Base-by-base conservation (phyloP, 2,329 filamentous ascomycete genomes). In the Helminthosporium solani region DNA sequence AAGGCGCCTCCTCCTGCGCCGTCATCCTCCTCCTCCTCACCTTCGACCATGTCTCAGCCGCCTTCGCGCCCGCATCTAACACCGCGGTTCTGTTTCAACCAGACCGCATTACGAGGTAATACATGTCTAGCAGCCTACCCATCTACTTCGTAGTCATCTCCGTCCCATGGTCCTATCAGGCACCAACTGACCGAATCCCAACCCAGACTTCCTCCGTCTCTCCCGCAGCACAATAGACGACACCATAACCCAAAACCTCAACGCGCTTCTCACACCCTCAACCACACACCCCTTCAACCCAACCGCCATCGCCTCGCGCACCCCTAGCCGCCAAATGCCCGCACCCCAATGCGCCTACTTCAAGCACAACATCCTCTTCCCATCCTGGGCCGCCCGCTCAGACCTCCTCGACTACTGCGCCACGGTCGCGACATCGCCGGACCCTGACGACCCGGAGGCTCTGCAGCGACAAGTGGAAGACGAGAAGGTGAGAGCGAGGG, bases 391-490 rank as follows among this genome's bases (percentile, higher is more conserved):
- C 60, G 78, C 81, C 3, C 82, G 94, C 30, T 85, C 86, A 14
- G 86, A 95, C 63, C 86, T 96, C 1, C 75, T 97, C 44, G 87
- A 84, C 57, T 99, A 96, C 70, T 99, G 94, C 72, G 85, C 88
- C 2, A 80, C 86, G 28, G 90, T 99, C 0, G 92, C 92, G 2
- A 90, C 89, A 9, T 88, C 85, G 49, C 87, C 90, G 0, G 90
- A 97, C 61, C 90, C 90, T 0, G 81, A 92, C 49, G 91, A 96
- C 58, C 91, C 91, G 1, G 88, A 92, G 46, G 78, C 83, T 20
- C 74, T 87, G 0, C 61, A 87, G 15, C 77, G 88, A 44, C 80
- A 90, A 60, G 77, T 83, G 0, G 87, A 95, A 70, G 82, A 83
- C 42, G 80, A 84, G 47, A 82, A 77, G 58, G 83, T 87, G 52